Evolutionary conservation across 768 basidiomycete species (phyloP), one percentile per base, ranked within the genome.

Genomic region (Gymnopilus dilepis): DNA sequence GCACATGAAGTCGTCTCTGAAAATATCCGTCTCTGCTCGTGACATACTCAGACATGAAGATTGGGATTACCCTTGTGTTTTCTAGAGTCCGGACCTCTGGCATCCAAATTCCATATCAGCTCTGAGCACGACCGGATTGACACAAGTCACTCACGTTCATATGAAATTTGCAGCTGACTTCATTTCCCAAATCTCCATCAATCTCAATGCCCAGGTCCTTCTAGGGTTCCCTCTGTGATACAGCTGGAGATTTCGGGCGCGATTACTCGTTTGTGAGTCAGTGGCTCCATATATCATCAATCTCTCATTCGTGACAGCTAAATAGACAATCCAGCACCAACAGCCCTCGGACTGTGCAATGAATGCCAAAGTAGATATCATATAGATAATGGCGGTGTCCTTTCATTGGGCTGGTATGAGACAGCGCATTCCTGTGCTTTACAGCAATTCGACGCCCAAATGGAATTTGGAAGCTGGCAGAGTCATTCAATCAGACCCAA

Each of bases 131-230:
- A 42, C 59, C 65, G 65, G 65, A 62, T 59, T 66, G 65, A 66
- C 55, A 51, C 55, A 57, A 63, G 60, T 33, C 42, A 65, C 65
- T 63, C 67, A 69, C 67, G 67, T 61, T 69, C 65, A 69, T 69
- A 48, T 60, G 56, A 58, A 60, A 54, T 43, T 57, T 64, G 42
- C 57, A 62, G 58, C 57, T 52, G 56, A 64, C 58, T 69, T 69
- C 65, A 69, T 65, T 66, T 66, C 59, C 57, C 38, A 41, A 50
- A 59, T 67, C 60, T 67, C 65, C 65, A 67, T 67, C 62, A 64
- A 64, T 67, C 56, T 45, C 56, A 43, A 43, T 61, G 38, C 57
- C 41, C 60, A 47, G 34, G 58, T 63, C 56, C 47, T 54, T 40
- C 38, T 33, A 42, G 11, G 48, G 42, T 41, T 43, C 50, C 22